phyloP scores from a whole-genome alignment of 139 green algal species.

The Gonium pectorale region DNA sequence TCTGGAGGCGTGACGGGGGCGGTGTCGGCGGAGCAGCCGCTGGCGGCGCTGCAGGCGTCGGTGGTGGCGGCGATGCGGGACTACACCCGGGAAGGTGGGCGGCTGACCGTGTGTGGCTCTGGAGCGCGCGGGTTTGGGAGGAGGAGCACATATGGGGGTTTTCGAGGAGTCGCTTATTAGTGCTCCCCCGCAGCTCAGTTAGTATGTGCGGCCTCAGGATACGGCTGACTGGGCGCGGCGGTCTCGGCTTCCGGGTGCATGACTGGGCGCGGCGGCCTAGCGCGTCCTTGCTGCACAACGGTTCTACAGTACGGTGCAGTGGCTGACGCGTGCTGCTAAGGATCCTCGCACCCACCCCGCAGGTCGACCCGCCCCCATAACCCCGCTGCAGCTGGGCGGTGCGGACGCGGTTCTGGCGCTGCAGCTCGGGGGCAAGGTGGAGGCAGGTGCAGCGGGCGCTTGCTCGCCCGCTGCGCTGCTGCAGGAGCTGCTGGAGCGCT shows the following conservation, averaged over 20 bases:
- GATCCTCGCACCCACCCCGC: neutral
- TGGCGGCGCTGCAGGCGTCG: neutral
- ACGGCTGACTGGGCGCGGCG: neutral
- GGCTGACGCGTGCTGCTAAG: no score
- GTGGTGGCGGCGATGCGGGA: slow-evolving; percentile 14
- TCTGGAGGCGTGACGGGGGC: neutral
- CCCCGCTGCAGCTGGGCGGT: neutral
- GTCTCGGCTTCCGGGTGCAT: neutral
- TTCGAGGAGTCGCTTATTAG: neutral
- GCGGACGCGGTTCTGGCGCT: no score
- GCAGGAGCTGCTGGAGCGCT: neutral
- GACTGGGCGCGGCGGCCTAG: no score
- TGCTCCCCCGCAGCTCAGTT: neutral
- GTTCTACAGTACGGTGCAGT: no score
- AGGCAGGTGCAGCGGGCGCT: neutral
- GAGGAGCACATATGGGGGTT: neutral
- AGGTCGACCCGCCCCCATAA: neutral
- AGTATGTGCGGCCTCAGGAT: neutral
- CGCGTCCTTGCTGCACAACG: no score
- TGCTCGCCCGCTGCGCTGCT: neutral
- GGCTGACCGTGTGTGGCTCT: neutral
- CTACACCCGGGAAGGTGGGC: neutral
- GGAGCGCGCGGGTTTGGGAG: neutral
- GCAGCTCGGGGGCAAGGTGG: neutral
- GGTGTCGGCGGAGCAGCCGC: neutral